Conservation (phyloP, 2,329 filamentous ascomycete species). For the Aspergillus tamarii region DNA sequence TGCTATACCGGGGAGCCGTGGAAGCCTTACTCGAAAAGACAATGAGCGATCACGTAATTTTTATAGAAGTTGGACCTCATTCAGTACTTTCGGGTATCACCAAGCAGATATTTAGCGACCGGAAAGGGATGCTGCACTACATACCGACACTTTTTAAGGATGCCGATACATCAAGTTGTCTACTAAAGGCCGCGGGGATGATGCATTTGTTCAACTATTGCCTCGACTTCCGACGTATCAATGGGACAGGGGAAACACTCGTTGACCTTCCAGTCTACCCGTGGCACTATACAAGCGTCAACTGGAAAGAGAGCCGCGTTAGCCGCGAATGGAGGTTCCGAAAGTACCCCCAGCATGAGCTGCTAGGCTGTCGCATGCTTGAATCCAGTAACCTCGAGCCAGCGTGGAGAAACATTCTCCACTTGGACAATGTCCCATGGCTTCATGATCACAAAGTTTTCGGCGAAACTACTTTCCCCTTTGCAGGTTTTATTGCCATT, state of each 20-base stretch:
- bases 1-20: conserved; percentile 33
- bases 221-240: neutral
- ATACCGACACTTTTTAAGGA: neutral
- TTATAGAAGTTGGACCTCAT: neutral
- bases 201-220: neutral
- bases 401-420: neutral
- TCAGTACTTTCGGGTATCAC: neutral
- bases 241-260: neutral
- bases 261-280: conserved; percentile 18
- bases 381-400: neutral
- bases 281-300: conserved; percentile 17
- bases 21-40: neutral
- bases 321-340: conserved; percentile 9
- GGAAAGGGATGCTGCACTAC: neutral
- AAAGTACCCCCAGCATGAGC: conserved; percentile 14
- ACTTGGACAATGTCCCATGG: neutral
- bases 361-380: conserved; percentile 21
- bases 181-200: neutral
- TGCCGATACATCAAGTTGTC: neutral
- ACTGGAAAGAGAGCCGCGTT: conserved; percentile 17
- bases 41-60: neutral
- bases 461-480: neutral
- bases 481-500: conserved; percentile 9
- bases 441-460: neutral
- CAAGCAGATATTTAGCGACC: neutral